A percentile compares a stretch with the other conserved stretches of the same genome.
Conservation (phyloP, 2,329 filamentous ascomycete genomes). For the Talaromyces islandicus region DNA sequence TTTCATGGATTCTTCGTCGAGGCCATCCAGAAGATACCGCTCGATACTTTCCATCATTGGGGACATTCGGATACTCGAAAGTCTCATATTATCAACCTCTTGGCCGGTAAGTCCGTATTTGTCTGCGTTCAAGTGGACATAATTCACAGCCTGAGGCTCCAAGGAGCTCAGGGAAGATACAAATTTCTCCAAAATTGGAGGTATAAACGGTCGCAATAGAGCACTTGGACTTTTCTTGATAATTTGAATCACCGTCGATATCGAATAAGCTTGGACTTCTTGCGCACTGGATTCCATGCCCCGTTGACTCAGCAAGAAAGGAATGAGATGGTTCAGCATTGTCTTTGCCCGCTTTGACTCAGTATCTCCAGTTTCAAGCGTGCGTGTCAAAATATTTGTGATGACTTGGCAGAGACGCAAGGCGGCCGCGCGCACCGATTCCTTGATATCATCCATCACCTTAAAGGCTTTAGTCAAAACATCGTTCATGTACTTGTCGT, state of each 20-base stretch:
- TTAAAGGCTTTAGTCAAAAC: constrained; percentile 85
- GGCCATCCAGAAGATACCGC: constrained; percentile 69
- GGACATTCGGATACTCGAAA: constrained; percentile 74
- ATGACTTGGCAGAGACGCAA: constrained; percentile 75
- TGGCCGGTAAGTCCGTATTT: constrained; percentile 81
- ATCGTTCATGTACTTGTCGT: constrained; percentile 75
- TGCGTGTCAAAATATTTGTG: constrained; percentile 77
- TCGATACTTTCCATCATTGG: constrained; percentile 92
- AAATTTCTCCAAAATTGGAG: constrained; percentile 73
- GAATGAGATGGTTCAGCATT: constrained; percentile 81
- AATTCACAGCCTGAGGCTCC: constrained; percentile 85
- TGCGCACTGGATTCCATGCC: constrained; percentile 83
- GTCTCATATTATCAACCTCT: constrained; percentile 80
- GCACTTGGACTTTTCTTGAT: constrained; percentile 79
- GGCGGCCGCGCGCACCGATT: constrained; percentile 75
- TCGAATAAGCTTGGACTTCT: constrained; percentile 79
- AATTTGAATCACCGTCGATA: constrained; percentile 77
- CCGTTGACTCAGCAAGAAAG: constrained; percentile 82
- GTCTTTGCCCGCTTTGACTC: constrained; percentile 60
- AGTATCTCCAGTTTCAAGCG: constrained; percentile 69
- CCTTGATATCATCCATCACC: constrained; percentile 94
- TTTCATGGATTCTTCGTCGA: constrained; percentile 73
- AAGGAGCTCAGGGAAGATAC: constrained; percentile 78
- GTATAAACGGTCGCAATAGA: constrained; percentile 71
- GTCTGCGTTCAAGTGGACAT: constrained; percentile 80